A percentile compares a stretch with the other conserved stretches of the same genome.
Evolutionary conservation across 345 rosid species (phyloP).

Genomic region (Firmiana major): DNA sequence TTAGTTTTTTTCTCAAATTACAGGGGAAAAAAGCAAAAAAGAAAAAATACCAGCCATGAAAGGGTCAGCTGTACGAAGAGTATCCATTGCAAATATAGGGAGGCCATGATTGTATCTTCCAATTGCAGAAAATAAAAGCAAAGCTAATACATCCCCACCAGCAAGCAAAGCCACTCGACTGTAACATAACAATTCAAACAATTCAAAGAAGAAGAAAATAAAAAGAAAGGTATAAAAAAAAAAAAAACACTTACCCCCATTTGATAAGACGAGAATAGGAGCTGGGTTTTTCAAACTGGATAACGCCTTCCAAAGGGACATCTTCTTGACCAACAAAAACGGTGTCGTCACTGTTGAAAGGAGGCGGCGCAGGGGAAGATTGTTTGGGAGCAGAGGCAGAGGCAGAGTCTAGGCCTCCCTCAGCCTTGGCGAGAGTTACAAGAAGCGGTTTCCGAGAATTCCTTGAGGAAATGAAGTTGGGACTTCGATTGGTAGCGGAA

Average conservation of each 20-base stretch:
- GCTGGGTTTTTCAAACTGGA: slow-evolving; percentile 74
- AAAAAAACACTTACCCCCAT: slow-evolving; percentile 56
- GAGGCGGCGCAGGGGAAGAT: slow-evolving; percentile 26
- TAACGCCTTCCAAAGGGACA: slow-evolving; percentile 85
- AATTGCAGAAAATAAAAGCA: slow-evolving; percentile 74
- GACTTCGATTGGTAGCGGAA: slow-evolving; percentile 16
- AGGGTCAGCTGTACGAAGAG: slow-evolving; percentile 93
- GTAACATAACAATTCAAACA: slow-evolving; percentile 13
- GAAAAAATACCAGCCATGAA: slow-evolving; percentile 67
- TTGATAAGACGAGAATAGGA: slow-evolving; percentile 44
- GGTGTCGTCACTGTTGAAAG: slow-evolving; percentile 33
- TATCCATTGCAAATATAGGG: slow-evolving; percentile 54
- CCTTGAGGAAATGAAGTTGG: slow-evolving; percentile 21
- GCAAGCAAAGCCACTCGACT: slow-evolving; percentile 80
- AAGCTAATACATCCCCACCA: slow-evolving; percentile 85
- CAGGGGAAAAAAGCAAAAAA: not conserved
- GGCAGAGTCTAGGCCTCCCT: slow-evolving; percentile 48
- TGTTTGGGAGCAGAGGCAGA: slow-evolving; percentile 42
- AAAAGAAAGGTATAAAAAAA: not conserved
- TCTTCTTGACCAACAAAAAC: slow-evolving; percentile 60
- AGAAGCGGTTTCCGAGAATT: slow-evolving; percentile 19
- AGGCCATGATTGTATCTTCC: slow-evolving; percentile 92
- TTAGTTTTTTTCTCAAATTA: not conserved
- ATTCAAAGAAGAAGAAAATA: not conserved
- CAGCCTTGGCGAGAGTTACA: slow-evolving; percentile 55